Conservation (phyloP, 2,329 filamentous ascomycete species). For the Aspergillus fijiensis region DNA sequence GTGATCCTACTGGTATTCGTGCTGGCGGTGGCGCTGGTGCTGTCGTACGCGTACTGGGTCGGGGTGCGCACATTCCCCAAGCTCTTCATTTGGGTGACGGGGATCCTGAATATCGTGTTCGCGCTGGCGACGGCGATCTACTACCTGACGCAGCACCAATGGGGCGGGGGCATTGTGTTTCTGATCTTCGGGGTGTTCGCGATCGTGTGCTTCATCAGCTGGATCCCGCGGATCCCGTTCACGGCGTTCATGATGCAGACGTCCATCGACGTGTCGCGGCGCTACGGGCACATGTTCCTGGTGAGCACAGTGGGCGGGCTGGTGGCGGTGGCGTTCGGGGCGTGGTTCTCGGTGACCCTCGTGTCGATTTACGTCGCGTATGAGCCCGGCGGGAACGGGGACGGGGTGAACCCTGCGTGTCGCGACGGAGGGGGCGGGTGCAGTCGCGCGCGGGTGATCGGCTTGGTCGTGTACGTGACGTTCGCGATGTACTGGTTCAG, state of each 20-base stretch:
- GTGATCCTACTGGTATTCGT: conserved; percentile 81
- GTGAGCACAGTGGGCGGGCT: conserved; percentile 83
- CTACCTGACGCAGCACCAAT: conserved; percentile 75
- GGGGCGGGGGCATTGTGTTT: conserved; percentile 83
- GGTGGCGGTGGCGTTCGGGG: conserved; percentile 70
- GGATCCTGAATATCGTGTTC: conserved; percentile 81
- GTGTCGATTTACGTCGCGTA: conserved; percentile 85
- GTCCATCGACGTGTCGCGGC: conserved; percentile 78
- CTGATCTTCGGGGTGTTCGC: conserved; percentile 78
- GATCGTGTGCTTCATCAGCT: conserved; percentile 79
- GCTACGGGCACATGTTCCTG: conserved; percentile 80
- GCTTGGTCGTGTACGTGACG: conserved; percentile 79
- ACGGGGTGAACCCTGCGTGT: conserved; percentile 55
- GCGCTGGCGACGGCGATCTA: conserved; percentile 84
- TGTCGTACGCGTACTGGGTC: conserved; percentile 77
- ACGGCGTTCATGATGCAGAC: conserved; percentile 86
- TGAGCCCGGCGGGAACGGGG: conserved; percentile 54
- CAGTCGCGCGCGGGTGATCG: conserved; percentile 74
- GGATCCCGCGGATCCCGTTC: conserved; percentile 89
- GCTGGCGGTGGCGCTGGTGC: conserved; percentile 68
- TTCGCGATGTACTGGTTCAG: conserved; percentile 94
- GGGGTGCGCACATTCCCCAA: conserved; percentile 77
- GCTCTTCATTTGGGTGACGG: conserved; percentile 88
- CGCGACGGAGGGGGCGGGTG: conserved; percentile 57
- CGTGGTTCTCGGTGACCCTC: conserved; percentile 83